Evolutionary conservation across 1,284 basidiomycete species (phyloP), one percentile per base, ranked within the genome.

Genomic region (Waitea zeae): DNA sequence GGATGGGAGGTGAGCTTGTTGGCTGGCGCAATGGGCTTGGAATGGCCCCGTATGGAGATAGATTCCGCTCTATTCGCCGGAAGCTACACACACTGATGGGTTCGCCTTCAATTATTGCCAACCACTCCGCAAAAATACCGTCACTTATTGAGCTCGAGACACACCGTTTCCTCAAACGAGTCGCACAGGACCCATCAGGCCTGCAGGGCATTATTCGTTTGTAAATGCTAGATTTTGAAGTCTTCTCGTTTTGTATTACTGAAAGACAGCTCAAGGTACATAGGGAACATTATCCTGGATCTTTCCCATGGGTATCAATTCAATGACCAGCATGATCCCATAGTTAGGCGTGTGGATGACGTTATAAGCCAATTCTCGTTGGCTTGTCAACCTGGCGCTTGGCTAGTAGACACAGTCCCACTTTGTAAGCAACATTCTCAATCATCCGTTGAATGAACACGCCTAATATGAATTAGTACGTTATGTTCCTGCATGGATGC

Each of bases 61-160:
- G 61, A 28, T 67, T 76, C 49, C 68, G 72, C 33, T 65, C 66
- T 43, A 72, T 65, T 46, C 67, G 75, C 40, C 64, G 63, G 40
- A 53, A 69, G 30, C 66, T 74, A 44, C 67, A 70, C 41, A 61
- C 58, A 31, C 46, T 65, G 12, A 72, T 78, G 37, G 76, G 75
- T 24, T 67, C 56, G 41, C 58, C 56, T 7, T 49, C 60, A 7
- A 55, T 57, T 30, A 60, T 77, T 46, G 7, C 7, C 7, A 7
- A 26, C 22, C 22, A 26, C 22, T 7, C 22, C 22, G 58, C 58
- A 31, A 49, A 56, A n/a, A 71, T 64, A 44, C 48, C 57, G 27
- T 56, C 59, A 3, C 49, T 62, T 30, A 58, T 70, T 44, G 64
- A 74, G 44, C 39, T 53, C 7, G 70, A 76, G 46, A 67, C 69